Conservation (phyloP, 169 alveolate genomes). For the Plasmodium berghei region DNA sequence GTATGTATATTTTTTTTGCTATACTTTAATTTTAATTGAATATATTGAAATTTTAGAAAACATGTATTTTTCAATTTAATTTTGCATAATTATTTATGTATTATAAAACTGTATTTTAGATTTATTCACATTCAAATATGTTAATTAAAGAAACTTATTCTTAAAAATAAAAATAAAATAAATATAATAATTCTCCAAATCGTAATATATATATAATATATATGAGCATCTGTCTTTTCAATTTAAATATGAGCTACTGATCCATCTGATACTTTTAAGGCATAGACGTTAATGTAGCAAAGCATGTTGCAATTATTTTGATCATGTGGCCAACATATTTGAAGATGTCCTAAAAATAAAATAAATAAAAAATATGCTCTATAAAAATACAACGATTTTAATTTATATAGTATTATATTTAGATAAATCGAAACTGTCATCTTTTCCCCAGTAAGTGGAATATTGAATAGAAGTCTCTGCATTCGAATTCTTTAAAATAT, state of each 20-base stretch:
- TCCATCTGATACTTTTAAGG: slow-evolving; percentile 27
- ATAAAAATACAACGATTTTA: neutral
- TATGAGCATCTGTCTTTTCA: no score
- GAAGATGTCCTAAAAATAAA: slow-evolving; percentile 48
- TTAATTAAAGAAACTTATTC: no score
- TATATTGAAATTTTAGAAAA: slow-evolving; percentile 1
- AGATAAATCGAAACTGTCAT: slow-evolving; percentile 23
- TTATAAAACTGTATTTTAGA: neutral
- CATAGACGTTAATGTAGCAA: slow-evolving; percentile 58
- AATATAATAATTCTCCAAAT: no score
- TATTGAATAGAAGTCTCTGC: slow-evolving; percentile 51
- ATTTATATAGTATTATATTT: neutral
- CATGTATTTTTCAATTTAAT: no score
- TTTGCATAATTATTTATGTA: neutral
- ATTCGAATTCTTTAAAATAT: slow-evolving; percentile 53
- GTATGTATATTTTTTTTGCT: slow-evolving; percentile 2
- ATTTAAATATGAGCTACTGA: no score
- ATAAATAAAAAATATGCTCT: neutral
- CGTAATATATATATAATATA: no score
- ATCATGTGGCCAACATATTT: slow-evolving; percentile 73
- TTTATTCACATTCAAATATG: neutral
- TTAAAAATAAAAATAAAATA: no score
- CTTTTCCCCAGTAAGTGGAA: slow-evolving; percentile 75
- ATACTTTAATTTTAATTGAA: neutral
- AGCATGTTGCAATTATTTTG: slow-evolving; percentile 44